A percentile compares a stretch with the other conserved stretches of the same genome.
Evolutionary conservation across 164 flowering plant species (phyloP).

Genomic region (Piper betle): DNA sequence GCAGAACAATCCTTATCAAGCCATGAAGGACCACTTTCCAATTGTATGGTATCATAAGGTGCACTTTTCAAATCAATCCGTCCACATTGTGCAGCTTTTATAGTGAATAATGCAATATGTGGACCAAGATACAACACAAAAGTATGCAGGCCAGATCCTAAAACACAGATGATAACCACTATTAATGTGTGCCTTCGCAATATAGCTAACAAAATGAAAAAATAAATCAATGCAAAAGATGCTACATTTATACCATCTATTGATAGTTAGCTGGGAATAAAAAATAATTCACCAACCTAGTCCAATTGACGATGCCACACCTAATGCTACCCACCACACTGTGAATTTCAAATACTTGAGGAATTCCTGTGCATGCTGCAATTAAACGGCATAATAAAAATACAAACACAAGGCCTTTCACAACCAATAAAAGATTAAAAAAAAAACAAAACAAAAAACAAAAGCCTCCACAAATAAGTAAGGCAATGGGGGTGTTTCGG

Average conservation of each 20-base stretch:
- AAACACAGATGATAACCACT: background rate
- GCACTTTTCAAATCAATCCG: conserved; percentile 81
- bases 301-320: conserved; percentile 95
- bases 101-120: conserved; percentile 78
- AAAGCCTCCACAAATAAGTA: background rate
- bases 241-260: background rate
- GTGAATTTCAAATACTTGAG: conserved; percentile 33
- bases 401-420: no score
- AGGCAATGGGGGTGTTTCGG: background rate
- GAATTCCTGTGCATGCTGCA: conserved; percentile 75
- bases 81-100: conserved; percentile 83
- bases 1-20: conserved; percentile 73
- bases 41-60: conserved; percentile 85
- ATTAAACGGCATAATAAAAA: conserved; percentile 3
- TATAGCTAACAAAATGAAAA: no score
- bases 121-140: conserved; percentile 92
- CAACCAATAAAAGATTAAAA: background rate
- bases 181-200: background rate
- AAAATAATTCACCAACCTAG: conserved; percentile 41
- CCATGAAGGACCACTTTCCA: conserved; percentile 81
- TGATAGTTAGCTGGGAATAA: background rate
- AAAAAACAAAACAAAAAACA: background rate
- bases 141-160: conserved; percentile 94
- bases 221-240: background rate
- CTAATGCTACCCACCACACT: conserved; percentile 87